Evolutionary conservation across 2,329 filamentous ascomycete genomes (phyloP), one percentile per base, ranked within the genome.

Genomic region (Aspergillus ochraceus): DNA sequence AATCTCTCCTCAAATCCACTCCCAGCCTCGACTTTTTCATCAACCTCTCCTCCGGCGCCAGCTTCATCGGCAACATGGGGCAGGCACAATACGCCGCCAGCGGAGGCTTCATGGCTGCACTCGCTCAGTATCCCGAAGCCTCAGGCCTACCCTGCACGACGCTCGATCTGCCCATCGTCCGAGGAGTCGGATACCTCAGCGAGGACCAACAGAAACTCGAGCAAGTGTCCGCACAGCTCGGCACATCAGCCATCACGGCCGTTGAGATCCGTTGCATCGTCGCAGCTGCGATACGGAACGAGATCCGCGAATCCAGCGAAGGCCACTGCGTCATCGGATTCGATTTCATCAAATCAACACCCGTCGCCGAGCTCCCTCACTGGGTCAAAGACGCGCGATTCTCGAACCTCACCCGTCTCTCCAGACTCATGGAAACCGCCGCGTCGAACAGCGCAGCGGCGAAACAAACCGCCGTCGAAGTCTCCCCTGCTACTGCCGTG

Each of bases 381-480:
- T 86, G 83, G 79, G 79, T 79, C 3, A 68, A 76, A 2, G 84
- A 87, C 52, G 81, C 80, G 55, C 85, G 84, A 68, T 86, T 86
- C 71, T 51, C 49, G 9, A 32, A 29, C 6, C 49, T 51, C 20
- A 32, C 49, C 24, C 29, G 24, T 19, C 10, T 29, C 6, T 51
- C 49, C 3, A 79, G 80, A 57, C 74, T 79, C 32, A 75, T 86
- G 26, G 78, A 51, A 19, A 32, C 49, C 17, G 24, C 24, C 14
- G 19, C 49, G n/a, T 29, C 49, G n/a, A 26, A 30, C 19, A 26
- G 24, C 24, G n/a, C 20, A 6, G n/a, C 11, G n/a, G 8, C 36
- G 36, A 42, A 42, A 42, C 36, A 51, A 6, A 32, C 24, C 17
- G 9, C 17, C 10, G 10, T 12, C 4, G 49, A 30, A 30, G 24